Evolutionary conservation across 2,329 filamentous ascomycete species (phyloP).

Genomic region (Acephala macrosclerotiorum): DNA sequence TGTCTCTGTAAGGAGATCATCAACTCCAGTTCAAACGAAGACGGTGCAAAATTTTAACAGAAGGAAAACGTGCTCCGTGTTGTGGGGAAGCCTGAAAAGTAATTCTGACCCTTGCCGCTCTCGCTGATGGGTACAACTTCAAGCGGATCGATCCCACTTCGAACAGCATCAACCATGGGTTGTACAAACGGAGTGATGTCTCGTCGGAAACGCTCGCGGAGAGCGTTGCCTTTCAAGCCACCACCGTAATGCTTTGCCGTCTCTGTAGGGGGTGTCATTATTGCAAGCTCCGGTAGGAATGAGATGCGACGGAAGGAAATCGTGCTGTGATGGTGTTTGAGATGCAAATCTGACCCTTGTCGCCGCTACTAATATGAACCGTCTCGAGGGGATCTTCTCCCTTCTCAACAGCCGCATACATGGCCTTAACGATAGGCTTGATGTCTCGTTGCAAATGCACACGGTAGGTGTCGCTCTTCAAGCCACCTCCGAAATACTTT

Average conservation of each 20-base stretch:
- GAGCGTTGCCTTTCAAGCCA: conserved; percentile 25
- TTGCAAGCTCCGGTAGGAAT: not conserved
- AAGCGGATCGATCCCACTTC: conserved; percentile 42
- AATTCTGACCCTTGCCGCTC: conserved; percentile 25
- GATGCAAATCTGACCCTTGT: conserved; percentile 24
- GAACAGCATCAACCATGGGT: conserved; percentile 41
- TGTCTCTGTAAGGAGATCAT: not conserved
- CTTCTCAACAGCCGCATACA: too few relatives aligned
- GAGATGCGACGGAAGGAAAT: not conserved
- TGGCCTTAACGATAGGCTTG: too few relatives aligned
- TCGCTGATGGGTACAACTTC: conserved; percentile 32
- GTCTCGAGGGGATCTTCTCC: not conserved
- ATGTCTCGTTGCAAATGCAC: too few relatives aligned
- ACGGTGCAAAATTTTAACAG: not conserved
- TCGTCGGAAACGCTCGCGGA: conserved; percentile 33
- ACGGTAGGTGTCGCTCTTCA: too few relatives aligned
- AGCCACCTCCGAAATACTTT: too few relatives aligned
- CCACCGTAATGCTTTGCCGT: conserved; percentile 25
- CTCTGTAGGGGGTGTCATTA: conserved; percentile 19
- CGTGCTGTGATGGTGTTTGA: conserved; percentile 2
- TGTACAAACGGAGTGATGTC: conserved; percentile 47
- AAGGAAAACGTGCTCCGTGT: conserved; percentile 9
- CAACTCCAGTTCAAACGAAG: not conserved
- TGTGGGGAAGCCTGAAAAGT: not conserved
- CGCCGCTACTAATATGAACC: not conserved